Evolutionary conservation across 768 basidiomycete species (phyloP).

Genomic region (Royoungia palumana): DNA sequence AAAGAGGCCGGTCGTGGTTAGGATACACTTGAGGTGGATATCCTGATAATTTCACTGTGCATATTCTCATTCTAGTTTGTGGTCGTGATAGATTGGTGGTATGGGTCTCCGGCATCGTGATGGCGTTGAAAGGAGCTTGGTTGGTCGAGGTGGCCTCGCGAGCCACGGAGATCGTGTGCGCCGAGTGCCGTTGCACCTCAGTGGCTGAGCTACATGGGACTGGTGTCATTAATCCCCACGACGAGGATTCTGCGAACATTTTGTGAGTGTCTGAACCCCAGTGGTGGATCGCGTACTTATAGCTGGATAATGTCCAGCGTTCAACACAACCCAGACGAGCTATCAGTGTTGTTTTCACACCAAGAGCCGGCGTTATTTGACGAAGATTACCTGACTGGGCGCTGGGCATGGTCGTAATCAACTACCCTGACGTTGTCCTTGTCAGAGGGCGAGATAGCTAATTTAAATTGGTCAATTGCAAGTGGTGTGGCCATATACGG

Average conservation of each 20-base stretch:
- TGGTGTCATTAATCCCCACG: conserved; percentile 51
- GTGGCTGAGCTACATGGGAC: conserved; percentile 60
- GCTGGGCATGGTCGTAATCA: too few species aligned
- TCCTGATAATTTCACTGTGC: conserved; percentile 54
- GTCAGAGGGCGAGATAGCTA: conserved; percentile 76
- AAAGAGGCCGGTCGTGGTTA: conserved; percentile 21
- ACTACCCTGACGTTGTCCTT: conserved; percentile 62
- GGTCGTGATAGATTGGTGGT: too few species aligned
- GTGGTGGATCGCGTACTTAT: neutral
- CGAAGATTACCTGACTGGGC: too few species aligned
- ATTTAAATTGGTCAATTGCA: conserved; percentile 72
- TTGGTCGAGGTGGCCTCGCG: conserved; percentile 58
- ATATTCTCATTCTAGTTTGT: too few species aligned
- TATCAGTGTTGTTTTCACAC: conserved; percentile 57
- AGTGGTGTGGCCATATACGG: conserved; percentile 78
- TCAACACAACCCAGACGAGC: conserved; percentile 57
- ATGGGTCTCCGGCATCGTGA: conserved; percentile 42
- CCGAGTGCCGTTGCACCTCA: conserved; percentile 30
- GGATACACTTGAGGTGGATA: conserved; percentile 56
- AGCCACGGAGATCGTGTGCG: conserved; percentile 38
- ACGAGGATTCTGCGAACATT: conserved; percentile 43
- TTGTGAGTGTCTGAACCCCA: conserved; percentile 37
- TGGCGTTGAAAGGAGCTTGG: conserved; percentile 69
- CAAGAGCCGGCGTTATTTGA: conserved; percentile 71
- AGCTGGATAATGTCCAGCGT: conserved; percentile 40